Evolutionary conservation across 2,329 filamentous ascomycete genomes (phyloP), one percentile per base, ranked within the genome.

Genomic region (Aquanectria penicillioides): DNA sequence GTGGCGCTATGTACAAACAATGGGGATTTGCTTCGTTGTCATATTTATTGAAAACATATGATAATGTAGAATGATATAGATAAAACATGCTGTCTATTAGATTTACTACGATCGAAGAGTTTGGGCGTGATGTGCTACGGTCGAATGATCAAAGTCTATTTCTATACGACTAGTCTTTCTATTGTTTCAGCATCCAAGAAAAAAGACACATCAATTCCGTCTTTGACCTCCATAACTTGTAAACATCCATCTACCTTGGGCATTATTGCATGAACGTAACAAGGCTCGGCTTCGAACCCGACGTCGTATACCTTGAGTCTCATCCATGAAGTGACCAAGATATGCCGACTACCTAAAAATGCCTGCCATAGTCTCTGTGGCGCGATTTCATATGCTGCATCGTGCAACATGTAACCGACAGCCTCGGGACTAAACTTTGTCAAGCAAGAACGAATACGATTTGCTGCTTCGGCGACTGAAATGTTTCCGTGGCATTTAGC

Each of bases 361-460:
- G 41, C 41, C 41, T 46, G 41, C 41, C 41, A 46, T 18, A 33
- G 17, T 20, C 41, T 33, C 11, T 46, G 41, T 6, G 41, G 41
- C 5, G 41, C 12, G 26, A 46, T 13, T 15, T 46, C 41, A 15
- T 46, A 22, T 9, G 41, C 41, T 6, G 41, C 41, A 17, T 33
- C 41, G 28, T 46, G 41, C 28, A 46, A 20, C 15, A 46, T 22
- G 26, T 26, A 26, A 6, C 41, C 41, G 6, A 46, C 41, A 4
- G 41, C 41, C 9, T 46, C 41, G 10, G 41, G 28, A 12, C 26
- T 46, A 10, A 46, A 46, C 12, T 8, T 17, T 6, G 28, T 46
- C 18, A 46, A 15, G 41, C 41, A 46, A 9, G 4, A 6, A 20
- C 41, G 41, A 9, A 46, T 33, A 46, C 41, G 41, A 18, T 17